phyloP scores from a whole-genome alignment of 805 yeast species.

The Lachancea sp. region DNA sequence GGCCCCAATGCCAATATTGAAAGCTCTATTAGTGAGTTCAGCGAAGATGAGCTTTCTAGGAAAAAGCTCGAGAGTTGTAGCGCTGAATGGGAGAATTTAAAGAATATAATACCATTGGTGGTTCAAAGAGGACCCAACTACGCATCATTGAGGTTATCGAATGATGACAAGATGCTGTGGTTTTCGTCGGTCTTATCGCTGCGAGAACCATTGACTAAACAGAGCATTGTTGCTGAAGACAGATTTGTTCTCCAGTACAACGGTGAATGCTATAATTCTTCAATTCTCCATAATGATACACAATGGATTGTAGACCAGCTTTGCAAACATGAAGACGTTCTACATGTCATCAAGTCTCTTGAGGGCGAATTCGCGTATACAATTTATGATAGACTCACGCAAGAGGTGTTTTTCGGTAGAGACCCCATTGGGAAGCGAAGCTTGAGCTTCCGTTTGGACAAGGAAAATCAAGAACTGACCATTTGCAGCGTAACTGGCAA shows the following conservation, averaged over 20 bases:
- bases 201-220: slow-evolving; percentile 70
- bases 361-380: slow-evolving; percentile 81
- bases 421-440: slow-evolving; percentile 81
- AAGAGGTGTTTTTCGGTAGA: slow-evolving; percentile 65
- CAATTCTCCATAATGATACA: slow-evolving; percentile 59
- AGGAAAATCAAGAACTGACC: slow-evolving; percentile 26
- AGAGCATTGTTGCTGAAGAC: slow-evolving; percentile 46
- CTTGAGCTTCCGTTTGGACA: slow-evolving; percentile 40
- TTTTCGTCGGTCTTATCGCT: slow-evolving; percentile 75
- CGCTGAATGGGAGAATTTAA: slow-evolving; percentile 20
- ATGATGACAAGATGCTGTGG: slow-evolving; percentile 24
- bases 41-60: slow-evolving; percentile 10
- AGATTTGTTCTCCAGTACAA: slow-evolving; percentile 64
- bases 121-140: slow-evolving; percentile 63
- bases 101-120: slow-evolving; percentile 39
- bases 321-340: slow-evolving; percentile 25
- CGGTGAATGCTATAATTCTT: slow-evolving; percentile 77
- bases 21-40: slow-evolving; percentile 16
- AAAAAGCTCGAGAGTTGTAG: not conserved
- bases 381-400: slow-evolving; percentile 38
- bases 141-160: slow-evolving; percentile 26
- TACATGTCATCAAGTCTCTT: slow-evolving; percentile 36
- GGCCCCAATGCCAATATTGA: not conserved
- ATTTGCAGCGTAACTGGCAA: slow-evolving; percentile 40
- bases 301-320: slow-evolving; percentile 41